Base-by-base conservation (phyloP, 2,329 filamentous ascomycete species). In the Aspergillus vadensis region DNA sequence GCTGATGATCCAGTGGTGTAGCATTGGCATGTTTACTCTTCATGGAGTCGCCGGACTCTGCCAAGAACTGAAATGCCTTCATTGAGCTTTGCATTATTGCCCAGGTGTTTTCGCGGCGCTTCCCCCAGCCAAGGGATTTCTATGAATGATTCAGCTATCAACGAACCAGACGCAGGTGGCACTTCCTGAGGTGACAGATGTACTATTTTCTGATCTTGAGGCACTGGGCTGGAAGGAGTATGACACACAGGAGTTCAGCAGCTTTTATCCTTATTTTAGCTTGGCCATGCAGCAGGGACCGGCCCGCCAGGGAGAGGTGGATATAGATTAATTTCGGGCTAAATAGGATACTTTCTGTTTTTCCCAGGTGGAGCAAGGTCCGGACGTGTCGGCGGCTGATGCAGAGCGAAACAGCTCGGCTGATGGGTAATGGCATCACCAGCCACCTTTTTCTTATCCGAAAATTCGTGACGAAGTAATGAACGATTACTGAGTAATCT, bases 111-210 rank as follows among this genome's bases (percentile, higher is more conserved):
- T 64, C 69, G 3, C 65, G 67, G 17, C 65, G 70, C n/a, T 68
- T 43, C 62, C 63, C n/a, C 60, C 73, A 2, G 65, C 64, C 17
- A 69, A 67, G 53, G 72, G 70, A 1, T 67, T 71, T 6, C 38
- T 71, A 36, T 68, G 68, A 32, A 67, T 73, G 62, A 60, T 75
- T 38, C 66, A 69, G 48, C 56, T 72, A 17, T 69, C 63, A 2
- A 70, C 70, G 5, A 59, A 60, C 14, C 63, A 70, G 43, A 66
- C 62, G 49, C 52, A 65, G n/a, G 52, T 70, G 7, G 49, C 50
- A 6, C 58, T 74, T 3, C 72, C 72, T 1, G 51, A 57, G 17
- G 68, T 70, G 17, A 68, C 65, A 10, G 61, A 59, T 8, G 63
- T 63, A 8, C 65, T 71, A 27, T 71, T 71, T 44, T 60, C 57